Evolutionary conservation across 768 basidiomycete species (phyloP).

Genomic region (Phlebiopsis gigantea): DNA sequence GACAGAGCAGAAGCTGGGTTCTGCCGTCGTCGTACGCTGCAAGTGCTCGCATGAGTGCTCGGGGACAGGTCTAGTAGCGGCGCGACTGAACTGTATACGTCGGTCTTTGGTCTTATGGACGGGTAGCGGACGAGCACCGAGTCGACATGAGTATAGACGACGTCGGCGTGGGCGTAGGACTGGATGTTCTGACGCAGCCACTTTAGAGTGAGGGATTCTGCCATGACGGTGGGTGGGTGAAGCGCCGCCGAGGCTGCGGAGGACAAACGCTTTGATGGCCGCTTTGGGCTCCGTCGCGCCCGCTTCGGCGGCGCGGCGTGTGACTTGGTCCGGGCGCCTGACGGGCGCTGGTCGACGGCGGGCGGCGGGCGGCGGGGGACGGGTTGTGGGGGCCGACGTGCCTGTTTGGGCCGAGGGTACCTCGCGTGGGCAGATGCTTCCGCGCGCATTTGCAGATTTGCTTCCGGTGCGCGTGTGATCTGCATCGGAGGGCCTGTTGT

Average conservation of each 20-base stretch:
- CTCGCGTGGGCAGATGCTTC: constrained; percentile 11
- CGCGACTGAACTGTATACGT: constrained; percentile 60
- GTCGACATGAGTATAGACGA: constrained; percentile 62
- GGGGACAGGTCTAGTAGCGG: constrained; percentile 10
- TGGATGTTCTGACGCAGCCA: constrained; percentile 67
- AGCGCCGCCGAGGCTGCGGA: not conserved
- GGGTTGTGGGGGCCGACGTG: constrained; percentile 15
- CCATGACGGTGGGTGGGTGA: constrained; percentile 22
- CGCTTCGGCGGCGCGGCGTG: not conserved
- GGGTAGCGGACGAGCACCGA: constrained; percentile 46
- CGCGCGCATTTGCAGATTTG: constrained; percentile 19
- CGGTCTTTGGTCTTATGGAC: constrained; percentile 71
- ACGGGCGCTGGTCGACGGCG: not conserved
- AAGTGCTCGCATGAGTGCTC: constrained; percentile 15
- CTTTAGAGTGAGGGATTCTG: constrained; percentile 33
- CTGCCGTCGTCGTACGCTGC: constrained; percentile 93
- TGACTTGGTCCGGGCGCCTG: not conserved
- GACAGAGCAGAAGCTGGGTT: constrained; percentile 82
- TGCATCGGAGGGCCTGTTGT: constrained; percentile 10
- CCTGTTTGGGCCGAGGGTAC: constrained; percentile 4
- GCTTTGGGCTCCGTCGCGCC: not conserved
- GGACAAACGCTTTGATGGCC: not conserved
- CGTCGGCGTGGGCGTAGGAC: constrained; percentile 49
- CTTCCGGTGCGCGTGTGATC: constrained; percentile 22
- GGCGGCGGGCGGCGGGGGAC: not conserved